Evolutionary conservation across 345 rosid species (phyloP).

Genomic region (Sisymbrium irio): DNA sequence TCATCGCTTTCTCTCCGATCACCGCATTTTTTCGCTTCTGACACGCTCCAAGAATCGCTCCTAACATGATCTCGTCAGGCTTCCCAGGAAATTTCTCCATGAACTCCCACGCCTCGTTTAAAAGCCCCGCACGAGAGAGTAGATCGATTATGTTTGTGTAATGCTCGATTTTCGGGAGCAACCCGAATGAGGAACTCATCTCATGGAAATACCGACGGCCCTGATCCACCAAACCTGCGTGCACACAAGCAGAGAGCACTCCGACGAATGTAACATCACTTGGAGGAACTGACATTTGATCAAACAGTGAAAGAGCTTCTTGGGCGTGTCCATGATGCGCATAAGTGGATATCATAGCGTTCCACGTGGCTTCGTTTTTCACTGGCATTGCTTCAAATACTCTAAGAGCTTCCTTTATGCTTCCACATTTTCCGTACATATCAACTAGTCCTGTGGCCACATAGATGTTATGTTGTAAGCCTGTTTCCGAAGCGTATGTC

Average conservation of each 20-base stretch:
- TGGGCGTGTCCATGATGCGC: conserved; percentile 72
- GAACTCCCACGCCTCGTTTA: conserved; percentile 82
- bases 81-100: conserved; percentile 73
- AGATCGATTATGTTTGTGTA: conserved; percentile 90
- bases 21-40: conserved; percentile 53
- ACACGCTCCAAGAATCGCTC: conserved; percentile 86
- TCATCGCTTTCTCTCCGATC: conserved; percentile 52
- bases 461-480: conserved; percentile 49
- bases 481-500: conserved; percentile 44
- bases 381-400: conserved; percentile 66
- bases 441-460: conserved; percentile 78
- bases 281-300: conserved; percentile 55
- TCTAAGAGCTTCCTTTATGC: conserved; percentile 58
- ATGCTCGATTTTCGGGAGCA: conserved; percentile 82
- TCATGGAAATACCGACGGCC: conserved; percentile 56
- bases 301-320: conserved; percentile 64
- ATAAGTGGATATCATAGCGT: conserved; percentile 78
- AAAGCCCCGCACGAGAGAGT: conserved; percentile 67
- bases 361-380: conserved; percentile 89
- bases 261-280: conserved; percentile 73
- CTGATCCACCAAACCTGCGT: conserved; percentile 72
- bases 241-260: conserved; percentile 88
- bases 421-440: conserved; percentile 90
- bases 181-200: conserved; percentile 63
- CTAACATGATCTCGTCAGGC: conserved; percentile 68